Base-by-base conservation (phyloP, 78 protist genomes). In the Chrysochromulina parva region DNA sequence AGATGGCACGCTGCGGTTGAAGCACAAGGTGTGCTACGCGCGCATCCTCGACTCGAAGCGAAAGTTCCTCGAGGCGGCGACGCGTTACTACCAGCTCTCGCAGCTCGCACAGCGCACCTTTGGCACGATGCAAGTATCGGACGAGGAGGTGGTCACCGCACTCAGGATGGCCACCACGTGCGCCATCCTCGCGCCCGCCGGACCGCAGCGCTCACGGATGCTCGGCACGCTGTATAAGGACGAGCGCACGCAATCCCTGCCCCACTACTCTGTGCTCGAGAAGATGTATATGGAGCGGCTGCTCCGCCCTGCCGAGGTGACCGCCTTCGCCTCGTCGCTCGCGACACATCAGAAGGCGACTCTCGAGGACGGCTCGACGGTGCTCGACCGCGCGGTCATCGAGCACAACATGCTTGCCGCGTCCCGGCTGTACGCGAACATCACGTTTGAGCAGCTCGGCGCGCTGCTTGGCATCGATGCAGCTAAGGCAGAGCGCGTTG, bases 381-480 rank as follows among this genome's bases (percentile, higher is more conserved):
- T 95, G 69, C 95, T 97, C 74, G 95, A 95, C 14, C 88, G 92
- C 11, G 97, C 99, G 2, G 97, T 97, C 26, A 80, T 97, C 26
- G 98, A 97, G 71, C 99, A 97, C 90, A 97, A 97, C 93, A 88
- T 97, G 28, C 93, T 94, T 9, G 48, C 98, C 1, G 96, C 97
- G 11, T 76, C 94, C 71, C 58, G 89, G 58, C 85, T 97, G 78
- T 97, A 97, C 93, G 62, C 89, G 26, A 97, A 97, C 88, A 97
- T 97, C 66, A 54, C 95, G 47, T 95, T 97, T 80, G 93, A 66
- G 13, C 98, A 97, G 90, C 93, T 97, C 28, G 99, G 97, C 58
- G n/a, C 87, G 55, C 96, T 97, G 60, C 93, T 97, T n/a, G 98
- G 88, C 20, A 96, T 97, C 84, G 22, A 19, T 48, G 14, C 6